phyloP scores from a whole-genome alignment of 257 asterid genomes.

The Striga asiatica region DNA sequence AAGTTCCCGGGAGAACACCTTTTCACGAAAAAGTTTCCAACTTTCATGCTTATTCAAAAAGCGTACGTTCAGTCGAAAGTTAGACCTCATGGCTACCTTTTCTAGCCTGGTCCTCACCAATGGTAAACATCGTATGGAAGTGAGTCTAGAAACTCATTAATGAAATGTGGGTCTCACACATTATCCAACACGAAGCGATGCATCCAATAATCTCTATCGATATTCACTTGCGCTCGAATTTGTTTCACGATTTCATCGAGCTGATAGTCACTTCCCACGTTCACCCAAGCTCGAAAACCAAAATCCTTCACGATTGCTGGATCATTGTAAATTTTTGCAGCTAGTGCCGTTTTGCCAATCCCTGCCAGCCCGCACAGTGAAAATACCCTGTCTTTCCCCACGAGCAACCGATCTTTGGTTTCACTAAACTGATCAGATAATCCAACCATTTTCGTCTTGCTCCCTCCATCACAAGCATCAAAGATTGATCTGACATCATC shows the following conservation, averaged over 20 bases:
- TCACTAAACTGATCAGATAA: not conserved
- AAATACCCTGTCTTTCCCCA: not conserved
- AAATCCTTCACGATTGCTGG: not conserved
- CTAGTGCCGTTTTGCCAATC: not conserved
- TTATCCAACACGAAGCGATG: conserved; percentile 12
- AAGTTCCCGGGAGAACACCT: not conserved
- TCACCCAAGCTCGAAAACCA: conserved; percentile 12
- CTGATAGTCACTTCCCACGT: not conserved
- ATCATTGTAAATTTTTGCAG: not conserved
- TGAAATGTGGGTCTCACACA: not conserved
- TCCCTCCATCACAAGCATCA: not conserved
- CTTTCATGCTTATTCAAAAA: not conserved
- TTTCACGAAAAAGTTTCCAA: conserved; percentile 10
- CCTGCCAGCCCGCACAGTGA: conserved; percentile 4
- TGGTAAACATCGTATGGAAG: not conserved
- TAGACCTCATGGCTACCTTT: not conserved
- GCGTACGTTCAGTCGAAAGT: no score
- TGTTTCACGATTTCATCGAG: not conserved
- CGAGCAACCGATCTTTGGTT: not conserved
- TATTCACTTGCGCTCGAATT: not conserved
- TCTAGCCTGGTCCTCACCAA: not conserved
- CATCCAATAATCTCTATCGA: not conserved
- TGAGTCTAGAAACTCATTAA: not conserved
- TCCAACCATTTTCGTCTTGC: not conserved
- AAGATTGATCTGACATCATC: not conserved